Evolutionary conservation across 306 rosid genomes (phyloP), one percentile per base, ranked within the genome.

Genomic region (Glycyrrhiza uralensis): DNA sequence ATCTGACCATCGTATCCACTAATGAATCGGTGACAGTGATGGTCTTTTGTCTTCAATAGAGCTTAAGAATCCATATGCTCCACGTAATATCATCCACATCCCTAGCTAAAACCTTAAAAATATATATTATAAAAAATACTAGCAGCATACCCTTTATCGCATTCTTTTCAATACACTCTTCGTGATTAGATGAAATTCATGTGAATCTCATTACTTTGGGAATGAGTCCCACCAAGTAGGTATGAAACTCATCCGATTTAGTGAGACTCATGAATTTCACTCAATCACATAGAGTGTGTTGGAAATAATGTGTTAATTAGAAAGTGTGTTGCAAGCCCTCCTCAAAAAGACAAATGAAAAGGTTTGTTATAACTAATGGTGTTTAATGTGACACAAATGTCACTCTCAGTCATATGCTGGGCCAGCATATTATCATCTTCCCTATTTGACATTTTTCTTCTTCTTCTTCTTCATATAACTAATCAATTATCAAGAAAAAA

Each of bases 11-110:
- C 76, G 20, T 62, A 69, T 75, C 80, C 73, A 68, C 79, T 75
- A 49, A 46, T 66, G 72, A 44, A 50, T 66, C 72, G 72, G 82
- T 82, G 81, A 79, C 76, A 60, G 57, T 75, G 74, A 78, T 78
- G 84, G 62, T 62, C 80, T 75, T 75, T 75, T 82, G 75, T 69
- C 76, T 79, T 64, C 83, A 82, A 59, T 78, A 78, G 83, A 82
- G 78, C 78, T 82, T 82, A 82, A 74, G 80, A 77, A 61, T 77
- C 83, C 75, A 54, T 77, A 60, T 70, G 56, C 81, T 79, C 68
- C 72, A 70, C 60, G 79, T 79, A 79, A 75, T 82, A 82, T 79
- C 75, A 82, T 74, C 79, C 61, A 41, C 41, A 69, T 75, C 79
- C 50, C 72, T 64, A n/a, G n/a, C n/a, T n/a, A 38, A 18, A 17